Percentiles rank a stretch among this genome's conserved stretches.
Conservation (phyloP, 495 filamentous ascomycete species). For the Aspergillus baeticus region DNA sequence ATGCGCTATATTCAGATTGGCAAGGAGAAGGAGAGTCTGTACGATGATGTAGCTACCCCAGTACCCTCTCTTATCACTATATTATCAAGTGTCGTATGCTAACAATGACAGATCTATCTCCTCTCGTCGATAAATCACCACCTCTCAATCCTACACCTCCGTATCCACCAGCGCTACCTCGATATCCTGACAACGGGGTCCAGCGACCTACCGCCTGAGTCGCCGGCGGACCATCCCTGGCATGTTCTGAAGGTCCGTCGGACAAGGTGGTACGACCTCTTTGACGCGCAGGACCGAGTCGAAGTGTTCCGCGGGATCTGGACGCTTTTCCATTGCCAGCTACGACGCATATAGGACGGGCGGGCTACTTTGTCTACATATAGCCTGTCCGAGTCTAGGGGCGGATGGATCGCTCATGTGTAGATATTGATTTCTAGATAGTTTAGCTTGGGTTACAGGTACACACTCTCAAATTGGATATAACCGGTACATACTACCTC, state of each 20-base stretch:
- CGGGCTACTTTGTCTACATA: not conserved
- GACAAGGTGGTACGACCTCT: constrained; percentile 77
- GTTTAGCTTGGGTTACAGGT: too few relatives aligned
- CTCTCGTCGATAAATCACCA: constrained; percentile 83
- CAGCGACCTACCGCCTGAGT: constrained; percentile 36
- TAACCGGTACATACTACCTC: too few relatives aligned
- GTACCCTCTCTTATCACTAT: not conserved
- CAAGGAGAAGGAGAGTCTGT: constrained; percentile 44
- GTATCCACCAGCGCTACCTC: constrained; percentile 67
- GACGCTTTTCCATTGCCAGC: constrained; percentile 70
- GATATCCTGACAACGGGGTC: constrained; percentile 45
- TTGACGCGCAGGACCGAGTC: constrained; percentile 63
- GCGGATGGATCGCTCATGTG: too few relatives aligned
- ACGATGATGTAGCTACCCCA: constrained; percentile 50
- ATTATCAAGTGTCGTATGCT: too few relatives aligned
- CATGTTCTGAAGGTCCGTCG: constrained; percentile 63
- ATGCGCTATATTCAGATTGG: constrained; percentile 73
- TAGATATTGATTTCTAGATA: too few relatives aligned
- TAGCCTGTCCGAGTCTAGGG: too few relatives aligned
- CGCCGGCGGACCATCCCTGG: constrained; percentile 58
- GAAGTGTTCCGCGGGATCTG: constrained; percentile 72
- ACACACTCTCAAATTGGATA: too few relatives aligned
- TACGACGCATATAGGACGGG: constrained; percentile 48
- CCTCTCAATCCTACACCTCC: constrained; percentile 68
- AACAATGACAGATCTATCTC: constrained; percentile 65